phyloP scores from a whole-genome alignment of 805 yeast genomes.

The Suhomyces tanzawaensis region DNA sequence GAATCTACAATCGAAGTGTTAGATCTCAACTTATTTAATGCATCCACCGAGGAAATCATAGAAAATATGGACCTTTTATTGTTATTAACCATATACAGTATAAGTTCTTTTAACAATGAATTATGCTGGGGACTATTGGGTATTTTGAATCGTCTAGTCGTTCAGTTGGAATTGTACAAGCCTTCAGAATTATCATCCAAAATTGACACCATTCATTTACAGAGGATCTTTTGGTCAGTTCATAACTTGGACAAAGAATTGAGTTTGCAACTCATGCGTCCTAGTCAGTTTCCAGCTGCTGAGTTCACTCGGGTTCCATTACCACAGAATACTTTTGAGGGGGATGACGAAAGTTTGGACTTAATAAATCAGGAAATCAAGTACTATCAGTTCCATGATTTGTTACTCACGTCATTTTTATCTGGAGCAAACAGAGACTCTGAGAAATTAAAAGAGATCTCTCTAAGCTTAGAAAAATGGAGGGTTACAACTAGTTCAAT shows the following conservation, averaged over 20 bases:
- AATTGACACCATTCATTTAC: slow-evolving; percentile 6
- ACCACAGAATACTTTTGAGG: slow-evolving; percentile 15
- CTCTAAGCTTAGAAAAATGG: slow-evolving; percentile 39
- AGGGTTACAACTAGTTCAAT: slow-evolving; percentile 27
- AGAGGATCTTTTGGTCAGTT: slow-evolving; percentile 35
- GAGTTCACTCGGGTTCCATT: slow-evolving; percentile 17
- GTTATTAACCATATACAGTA: slow-evolving; percentile 30
- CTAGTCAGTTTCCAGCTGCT: slow-evolving; percentile 33
- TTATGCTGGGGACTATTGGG: slow-evolving; percentile 37
- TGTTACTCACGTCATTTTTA: slow-evolving; percentile 17
- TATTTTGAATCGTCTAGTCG: slow-evolving; percentile 27
- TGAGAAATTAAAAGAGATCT: slow-evolving; percentile 17
- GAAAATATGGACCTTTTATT: slow-evolving; percentile 30
- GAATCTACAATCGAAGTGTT: slow-evolving; percentile 34
- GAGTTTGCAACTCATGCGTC: slow-evolving; percentile 31
- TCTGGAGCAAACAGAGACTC: slow-evolving; percentile 1
- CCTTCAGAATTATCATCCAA: not conserved
- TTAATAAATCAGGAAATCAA: slow-evolving; percentile 24
- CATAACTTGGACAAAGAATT: slow-evolving; percentile 39
- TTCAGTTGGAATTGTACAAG: slow-evolving; percentile 22
- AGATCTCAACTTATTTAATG: slow-evolving; percentile 22
- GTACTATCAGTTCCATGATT: slow-evolving; percentile 24
- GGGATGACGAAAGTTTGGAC: slow-evolving; percentile 22
- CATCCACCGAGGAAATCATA: slow-evolving; percentile 18
- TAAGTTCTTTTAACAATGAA: slow-evolving; percentile 26